Evolutionary conservation across 177 flowering plant genomes (phyloP).

Genomic region (Vitis hybrid): DNA sequence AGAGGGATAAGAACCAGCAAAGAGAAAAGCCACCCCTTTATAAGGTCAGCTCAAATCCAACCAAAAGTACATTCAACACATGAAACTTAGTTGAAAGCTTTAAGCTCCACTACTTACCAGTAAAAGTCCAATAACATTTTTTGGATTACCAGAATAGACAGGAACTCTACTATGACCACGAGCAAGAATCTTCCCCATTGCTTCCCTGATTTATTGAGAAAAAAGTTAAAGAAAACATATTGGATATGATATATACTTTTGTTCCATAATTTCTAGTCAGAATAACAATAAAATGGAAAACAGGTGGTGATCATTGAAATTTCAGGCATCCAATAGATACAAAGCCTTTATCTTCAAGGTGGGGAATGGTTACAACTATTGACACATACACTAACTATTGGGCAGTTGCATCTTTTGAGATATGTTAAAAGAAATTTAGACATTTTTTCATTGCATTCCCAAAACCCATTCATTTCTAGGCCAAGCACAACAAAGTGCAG

Average conservation of each 20-base stretch:
- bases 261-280: background rate
- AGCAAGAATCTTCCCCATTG: slow-evolving; percentile 97
- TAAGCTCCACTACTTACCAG: slow-evolving; percentile 50
- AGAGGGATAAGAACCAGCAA: slow-evolving; percentile 2
- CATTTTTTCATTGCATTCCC: too few species aligned
- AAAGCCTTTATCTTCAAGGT: too few species aligned
- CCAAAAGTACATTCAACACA: background rate
- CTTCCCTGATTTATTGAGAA: slow-evolving; percentile 67
- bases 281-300: too few species aligned
- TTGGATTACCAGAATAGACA: slow-evolving; percentile 94
- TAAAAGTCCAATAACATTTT: slow-evolving; percentile 89
- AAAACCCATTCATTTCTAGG: too few species aligned
- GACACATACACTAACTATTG: too few species aligned
- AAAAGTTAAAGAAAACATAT: background rate
- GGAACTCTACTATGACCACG: slow-evolving; percentile 99
- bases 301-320: too few species aligned
- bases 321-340: too few species aligned
- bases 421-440: too few species aligned
- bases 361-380: too few species aligned
- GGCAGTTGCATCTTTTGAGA: too few species aligned
- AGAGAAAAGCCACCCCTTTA: background rate
- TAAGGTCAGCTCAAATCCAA: background rate
- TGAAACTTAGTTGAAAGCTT: background rate
- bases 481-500: too few species aligned
- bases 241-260: background rate